Percentiles rank a stretch among this genome's conserved stretches.
Evolutionary conservation across 495 filamentous ascomycete genomes (phyloP).

Genomic region (Talaromyces liani): DNA sequence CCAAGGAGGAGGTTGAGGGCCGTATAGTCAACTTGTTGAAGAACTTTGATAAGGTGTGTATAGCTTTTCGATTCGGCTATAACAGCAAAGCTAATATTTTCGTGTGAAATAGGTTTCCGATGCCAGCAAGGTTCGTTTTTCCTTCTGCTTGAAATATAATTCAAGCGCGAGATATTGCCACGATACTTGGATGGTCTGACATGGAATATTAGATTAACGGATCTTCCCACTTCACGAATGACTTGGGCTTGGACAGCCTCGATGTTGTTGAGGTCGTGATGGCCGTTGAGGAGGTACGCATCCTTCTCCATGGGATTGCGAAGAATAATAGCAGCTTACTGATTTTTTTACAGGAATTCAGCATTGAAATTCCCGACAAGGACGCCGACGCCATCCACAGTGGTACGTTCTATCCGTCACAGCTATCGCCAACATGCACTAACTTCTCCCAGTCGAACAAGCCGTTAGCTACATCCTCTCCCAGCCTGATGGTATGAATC

Average conservation of each 20-base stretch:
- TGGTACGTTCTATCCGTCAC: constrained; percentile 54
- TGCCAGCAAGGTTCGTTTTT: constrained; percentile 57
- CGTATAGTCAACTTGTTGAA: constrained; percentile 87
- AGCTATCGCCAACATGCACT: constrained; percentile 13
- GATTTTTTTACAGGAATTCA: constrained; percentile 72
- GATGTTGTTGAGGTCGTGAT: constrained; percentile 99
- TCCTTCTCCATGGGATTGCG: constrained; percentile 14
- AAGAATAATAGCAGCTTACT: constrained; percentile 13
- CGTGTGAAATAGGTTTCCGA: constrained; percentile 56
- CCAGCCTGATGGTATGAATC: constrained; percentile 73
- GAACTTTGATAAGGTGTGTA: constrained; percentile 92
- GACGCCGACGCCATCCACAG: constrained; percentile 95
- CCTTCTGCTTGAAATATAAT: not conserved
- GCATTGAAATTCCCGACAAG: constrained; percentile 99
- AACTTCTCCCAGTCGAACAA: constrained; percentile 68
- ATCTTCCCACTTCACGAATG: constrained; percentile 85
- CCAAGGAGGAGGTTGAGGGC: constrained; percentile 78
- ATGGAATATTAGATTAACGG: constrained; percentile 58
- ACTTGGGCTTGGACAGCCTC: constrained; percentile 91
- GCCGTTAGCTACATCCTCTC: constrained; percentile 91
- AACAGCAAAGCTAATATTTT: constrained; percentile 12
- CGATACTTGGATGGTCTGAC: constrained; percentile 5
- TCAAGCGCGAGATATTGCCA: not conserved
- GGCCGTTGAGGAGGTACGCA: constrained; percentile 95
- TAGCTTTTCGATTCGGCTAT: not conserved